phyloP scores from a whole-genome alignment of 164 flowering plant genomes.

The Warburgia ugandensis region DNA sequence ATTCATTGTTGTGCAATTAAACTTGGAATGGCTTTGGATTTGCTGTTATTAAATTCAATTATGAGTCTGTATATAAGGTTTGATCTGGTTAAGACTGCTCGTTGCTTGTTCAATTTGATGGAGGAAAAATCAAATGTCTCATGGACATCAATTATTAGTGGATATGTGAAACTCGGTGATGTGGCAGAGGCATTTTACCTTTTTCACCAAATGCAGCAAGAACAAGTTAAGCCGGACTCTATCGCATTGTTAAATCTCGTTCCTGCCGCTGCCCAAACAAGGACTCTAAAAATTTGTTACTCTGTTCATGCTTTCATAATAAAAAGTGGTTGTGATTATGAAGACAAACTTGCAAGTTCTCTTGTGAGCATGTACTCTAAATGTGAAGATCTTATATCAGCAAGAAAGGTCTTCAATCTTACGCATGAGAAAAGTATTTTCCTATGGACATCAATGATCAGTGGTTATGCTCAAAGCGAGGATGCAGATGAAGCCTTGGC shows the following conservation, averaged over 20 bases:
- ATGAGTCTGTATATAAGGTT: constrained; percentile 24
- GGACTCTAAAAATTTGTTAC: constrained; percentile 14
- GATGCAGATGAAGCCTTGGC: constrained; percentile 25
- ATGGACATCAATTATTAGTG: constrained; percentile 34
- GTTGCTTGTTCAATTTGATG: constrained; percentile 21
- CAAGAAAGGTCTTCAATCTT: constrained; percentile 20
- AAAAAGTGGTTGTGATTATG: constrained; percentile 21
- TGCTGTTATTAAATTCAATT: constrained; percentile 26
- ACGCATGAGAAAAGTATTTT: constrained; percentile 17
- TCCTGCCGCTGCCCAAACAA: constrained; percentile 14
- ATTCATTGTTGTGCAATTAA: constrained; percentile 26
- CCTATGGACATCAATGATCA: constrained; percentile 38
- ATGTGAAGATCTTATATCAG: constrained; percentile 23
- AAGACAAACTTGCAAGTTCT: constrained; percentile 19
- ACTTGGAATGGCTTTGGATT: constrained; percentile 17
- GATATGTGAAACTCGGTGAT: constrained; percentile 16
- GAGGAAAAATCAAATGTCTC: constrained; percentile 23
- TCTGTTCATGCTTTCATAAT: constrained; percentile 26
- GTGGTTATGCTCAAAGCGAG: constrained; percentile 28
- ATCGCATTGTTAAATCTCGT: constrained; percentile 19
- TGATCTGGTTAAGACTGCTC: constrained; percentile 17
- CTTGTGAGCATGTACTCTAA: constrained; percentile 28
- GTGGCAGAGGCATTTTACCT: constrained; percentile 17
- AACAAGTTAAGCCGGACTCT: constrained; percentile 10
- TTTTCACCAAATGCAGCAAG: constrained; percentile 20